Conservation (phyloP, 2,329 filamentous ascomycete species). For the Apiospora pterosperma region DNA sequence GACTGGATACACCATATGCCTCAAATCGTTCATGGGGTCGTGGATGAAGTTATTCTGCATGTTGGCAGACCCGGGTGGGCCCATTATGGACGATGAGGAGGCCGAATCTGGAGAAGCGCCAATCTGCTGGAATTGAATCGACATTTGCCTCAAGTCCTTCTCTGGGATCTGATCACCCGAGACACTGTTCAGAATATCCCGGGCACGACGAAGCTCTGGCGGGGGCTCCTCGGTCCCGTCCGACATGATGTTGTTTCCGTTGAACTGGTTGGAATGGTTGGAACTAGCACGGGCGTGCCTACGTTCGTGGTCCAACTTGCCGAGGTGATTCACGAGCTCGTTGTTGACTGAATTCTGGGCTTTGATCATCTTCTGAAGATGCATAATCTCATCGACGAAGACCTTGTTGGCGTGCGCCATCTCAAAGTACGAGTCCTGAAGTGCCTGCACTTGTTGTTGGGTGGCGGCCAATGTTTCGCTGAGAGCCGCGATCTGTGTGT, state of each 20-base stretch:
- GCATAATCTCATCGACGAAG: slow-evolving; percentile 59
- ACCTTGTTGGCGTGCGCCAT: slow-evolving; percentile 62
- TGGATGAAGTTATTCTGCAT: slow-evolving; percentile 44
- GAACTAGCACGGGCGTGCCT: slow-evolving; percentile 37
- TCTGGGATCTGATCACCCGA: slow-evolving; percentile 50
- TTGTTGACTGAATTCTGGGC: slow-evolving; percentile 55
- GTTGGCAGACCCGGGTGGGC: slow-evolving; percentile 42
- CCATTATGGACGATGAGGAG: slow-evolving; percentile 49
- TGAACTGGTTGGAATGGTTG: slow-evolving; percentile 33
- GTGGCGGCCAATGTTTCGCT: slow-evolving; percentile 86
- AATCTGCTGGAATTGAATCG: slow-evolving; percentile 46
- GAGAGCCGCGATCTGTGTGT: slow-evolving; percentile 84
- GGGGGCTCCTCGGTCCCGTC: slow-evolving; percentile 45
- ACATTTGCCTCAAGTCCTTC: slow-evolving; percentile 53
- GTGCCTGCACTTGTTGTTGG: slow-evolving; percentile 84
- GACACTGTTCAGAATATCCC: slow-evolving; percentile 53
- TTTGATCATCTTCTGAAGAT: slow-evolving; percentile 58
- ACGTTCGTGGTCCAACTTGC: slow-evolving; percentile 43
- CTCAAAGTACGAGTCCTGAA: slow-evolving; percentile 83
- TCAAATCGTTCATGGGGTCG: slow-evolving; percentile 54
- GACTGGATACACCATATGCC: slow-evolving; percentile 81
- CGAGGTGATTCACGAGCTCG: slow-evolving; percentile 55
- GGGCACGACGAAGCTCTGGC: slow-evolving; percentile 51
- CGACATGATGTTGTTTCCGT: slow-evolving; percentile 35
- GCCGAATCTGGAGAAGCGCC: slow-evolving; percentile 53